Conservation (phyloP, 2,329 filamentous ascomycete genomes). For the Colletotrichum sp. region DNA sequence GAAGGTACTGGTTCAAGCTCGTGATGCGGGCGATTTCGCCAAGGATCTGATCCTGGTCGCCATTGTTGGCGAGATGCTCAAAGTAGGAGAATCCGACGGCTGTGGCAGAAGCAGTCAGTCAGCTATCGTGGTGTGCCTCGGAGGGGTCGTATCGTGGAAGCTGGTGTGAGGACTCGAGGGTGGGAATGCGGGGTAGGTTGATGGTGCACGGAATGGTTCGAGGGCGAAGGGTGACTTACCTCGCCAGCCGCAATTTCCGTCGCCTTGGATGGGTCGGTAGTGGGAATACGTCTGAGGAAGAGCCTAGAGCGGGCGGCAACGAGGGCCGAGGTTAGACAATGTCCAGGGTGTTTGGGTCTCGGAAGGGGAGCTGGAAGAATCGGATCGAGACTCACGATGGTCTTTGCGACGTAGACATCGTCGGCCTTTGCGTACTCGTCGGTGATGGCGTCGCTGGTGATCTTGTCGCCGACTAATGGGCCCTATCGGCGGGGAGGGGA, state of each 20-base stretch:
- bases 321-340: background rate
- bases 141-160: background rate
- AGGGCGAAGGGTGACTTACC: slow-evolving; percentile 62
- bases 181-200: slow-evolving; percentile 20
- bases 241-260: slow-evolving; percentile 98
- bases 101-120: slow-evolving; percentile 41
- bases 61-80: slow-evolving; percentile 77
- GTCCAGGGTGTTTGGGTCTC: slow-evolving; percentile 13
- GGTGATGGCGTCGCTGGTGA: slow-evolving; percentile 77
- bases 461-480: slow-evolving; percentile 80
- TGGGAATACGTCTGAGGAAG: slow-evolving; percentile 85
- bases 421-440: slow-evolving; percentile 90
- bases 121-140: background rate
- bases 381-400: slow-evolving; percentile 65
- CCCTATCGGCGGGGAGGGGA: slow-evolving; percentile 59
- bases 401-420: slow-evolving; percentile 84
- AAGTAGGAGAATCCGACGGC: slow-evolving; percentile 94
- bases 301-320: slow-evolving; percentile 53
- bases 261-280: slow-evolving; percentile 86
- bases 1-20: slow-evolving; percentile 73
- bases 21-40: slow-evolving; percentile 76
- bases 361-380: background rate
- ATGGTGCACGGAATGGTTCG: background rate
- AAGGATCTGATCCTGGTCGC: slow-evolving; percentile 68
- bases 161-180: background rate